These are phyloP conservation scores for Neurospora sp. DNA, from an alignment of 495 filamentous ascomycete genomes.

Conservation along the genomic window DNA sequence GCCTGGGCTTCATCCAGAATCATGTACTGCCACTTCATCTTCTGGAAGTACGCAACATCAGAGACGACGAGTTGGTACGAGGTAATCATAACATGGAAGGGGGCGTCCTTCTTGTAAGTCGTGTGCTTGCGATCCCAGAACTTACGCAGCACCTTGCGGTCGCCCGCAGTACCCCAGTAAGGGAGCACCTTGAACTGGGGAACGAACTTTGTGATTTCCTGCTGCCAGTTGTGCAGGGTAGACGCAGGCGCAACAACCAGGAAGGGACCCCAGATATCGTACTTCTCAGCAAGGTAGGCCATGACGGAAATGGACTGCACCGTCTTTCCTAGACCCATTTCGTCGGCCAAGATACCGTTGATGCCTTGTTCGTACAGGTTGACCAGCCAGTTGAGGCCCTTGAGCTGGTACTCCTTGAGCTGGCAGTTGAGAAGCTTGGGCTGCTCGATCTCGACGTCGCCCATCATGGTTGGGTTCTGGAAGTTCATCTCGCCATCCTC, in stretches of 20 bases:
- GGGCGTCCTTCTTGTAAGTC: conserved; percentile 83
- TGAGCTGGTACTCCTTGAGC: conserved; percentile 96
- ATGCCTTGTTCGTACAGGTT: conserved; percentile 99
- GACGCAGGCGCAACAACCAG: conserved; percentile 93
- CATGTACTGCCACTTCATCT: conserved; percentile 99
- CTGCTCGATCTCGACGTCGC: conserved; percentile 86
- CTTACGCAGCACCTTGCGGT: conserved; percentile 92
- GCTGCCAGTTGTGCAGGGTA: conserved; percentile 98
- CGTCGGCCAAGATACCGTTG: conserved; percentile 97
- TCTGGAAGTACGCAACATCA: conserved; percentile 94
- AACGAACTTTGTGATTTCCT: conserved; percentile 92
- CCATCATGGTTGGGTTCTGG: conserved; percentile 93
- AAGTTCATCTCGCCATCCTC: conserved; percentile 97
- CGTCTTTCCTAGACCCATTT: conserved; percentile 99
- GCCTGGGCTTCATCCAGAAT: conserved; percentile 97
- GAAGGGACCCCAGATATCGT: conserved; percentile 98
- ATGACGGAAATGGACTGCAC: conserved; percentile 99
- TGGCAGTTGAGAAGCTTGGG: conserved; percentile 88
- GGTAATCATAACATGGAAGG: conserved; percentile 92
- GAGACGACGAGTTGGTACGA: conserved; percentile 96
- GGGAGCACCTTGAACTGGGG: conserved; percentile 88
- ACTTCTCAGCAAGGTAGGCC: conserved; percentile 93
- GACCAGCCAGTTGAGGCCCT: conserved; percentile 97
- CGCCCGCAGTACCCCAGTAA: conserved; percentile 92
- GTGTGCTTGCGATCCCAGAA: conserved; percentile 99